A percentile compares a stretch with the other conserved stretches of the same genome.
Conservation (phyloP, 805 yeast genomes). For the Myxozyma neglecta region DNA sequence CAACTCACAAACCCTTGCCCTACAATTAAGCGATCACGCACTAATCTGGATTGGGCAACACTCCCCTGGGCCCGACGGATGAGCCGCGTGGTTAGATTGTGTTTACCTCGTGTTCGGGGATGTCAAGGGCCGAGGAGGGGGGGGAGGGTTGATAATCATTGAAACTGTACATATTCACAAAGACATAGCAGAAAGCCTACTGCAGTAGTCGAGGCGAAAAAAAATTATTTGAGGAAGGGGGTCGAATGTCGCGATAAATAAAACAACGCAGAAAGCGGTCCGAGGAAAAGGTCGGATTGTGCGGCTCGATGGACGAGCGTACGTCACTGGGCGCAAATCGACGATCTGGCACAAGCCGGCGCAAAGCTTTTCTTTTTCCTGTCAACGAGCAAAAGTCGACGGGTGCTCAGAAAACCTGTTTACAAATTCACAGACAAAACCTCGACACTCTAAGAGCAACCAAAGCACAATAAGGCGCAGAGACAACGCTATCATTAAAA, state of each 20-base stretch:
- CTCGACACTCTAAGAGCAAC: too few species aligned
- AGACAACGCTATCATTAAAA: too few species aligned
- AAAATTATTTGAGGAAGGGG: not conserved
- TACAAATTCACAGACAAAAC: too few species aligned
- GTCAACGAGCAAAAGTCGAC: not conserved
- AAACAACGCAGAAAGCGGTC: not conserved
- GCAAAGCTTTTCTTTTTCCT: not conserved
- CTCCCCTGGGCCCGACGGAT: not conserved
- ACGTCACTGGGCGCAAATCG: not conserved
- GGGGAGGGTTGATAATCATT: not conserved
- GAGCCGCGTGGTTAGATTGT: not conserved
- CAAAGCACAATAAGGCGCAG: too few species aligned
- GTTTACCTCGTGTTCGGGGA: not conserved
- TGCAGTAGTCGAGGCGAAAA: not conserved
- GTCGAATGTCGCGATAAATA: not conserved
- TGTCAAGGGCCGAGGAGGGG: not conserved
- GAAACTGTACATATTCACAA: not conserved
- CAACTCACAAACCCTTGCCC: slow-evolving; percentile 6
- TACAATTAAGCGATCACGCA: slow-evolving; percentile 10
- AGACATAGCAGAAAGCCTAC: not conserved
- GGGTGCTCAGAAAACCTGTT: too few species aligned
- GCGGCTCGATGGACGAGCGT: slow-evolving; percentile 15
- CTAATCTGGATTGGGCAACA: slow-evolving; percentile 7
- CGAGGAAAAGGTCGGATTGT: not conserved
- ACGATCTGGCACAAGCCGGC: not conserved